phyloP scores from a whole-genome alignment of 768 basidiomycete species.

The Suillus fuscotomentosus region DNA sequence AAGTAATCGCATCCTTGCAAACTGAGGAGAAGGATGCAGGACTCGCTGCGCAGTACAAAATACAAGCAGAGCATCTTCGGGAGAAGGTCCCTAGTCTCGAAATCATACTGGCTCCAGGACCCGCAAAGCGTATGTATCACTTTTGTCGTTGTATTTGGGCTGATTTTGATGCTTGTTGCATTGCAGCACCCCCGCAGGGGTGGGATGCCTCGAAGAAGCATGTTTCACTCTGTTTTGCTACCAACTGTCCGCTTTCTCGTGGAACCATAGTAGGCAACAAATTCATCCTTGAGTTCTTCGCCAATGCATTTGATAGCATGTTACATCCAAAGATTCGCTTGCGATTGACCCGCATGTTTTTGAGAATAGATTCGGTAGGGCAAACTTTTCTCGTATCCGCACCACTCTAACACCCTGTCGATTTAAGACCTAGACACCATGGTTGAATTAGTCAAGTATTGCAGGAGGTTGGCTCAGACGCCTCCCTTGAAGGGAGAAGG shows the following conservation, averaged over 20 bases:
- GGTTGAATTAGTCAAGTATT: background rate
- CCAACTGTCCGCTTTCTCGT: background rate
- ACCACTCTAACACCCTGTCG: background rate
- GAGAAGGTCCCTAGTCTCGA: background rate
- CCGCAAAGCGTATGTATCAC: background rate
- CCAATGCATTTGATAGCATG: background rate
- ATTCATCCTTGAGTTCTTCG: background rate
- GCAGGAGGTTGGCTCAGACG: background rate
- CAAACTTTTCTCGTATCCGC: background rate
- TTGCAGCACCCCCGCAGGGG: background rate
- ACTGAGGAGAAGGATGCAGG: background rate
- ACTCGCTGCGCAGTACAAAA: background rate
- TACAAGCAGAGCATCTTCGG: background rate
- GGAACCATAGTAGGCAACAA: background rate
- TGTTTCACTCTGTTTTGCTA: background rate
- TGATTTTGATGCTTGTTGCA: background rate
- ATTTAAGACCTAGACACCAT: background rate
- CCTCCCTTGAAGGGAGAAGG: background rate
- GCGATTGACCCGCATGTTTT: background rate
- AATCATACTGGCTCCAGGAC: background rate
- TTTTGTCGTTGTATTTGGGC: background rate
- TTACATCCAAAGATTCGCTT: background rate
- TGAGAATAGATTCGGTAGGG: background rate
- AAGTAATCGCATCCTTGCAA: background rate
- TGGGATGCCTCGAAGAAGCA: background rate